Conservation (phyloP, 2,329 filamentous ascomycete species). For the Chalara sp. region DNA sequence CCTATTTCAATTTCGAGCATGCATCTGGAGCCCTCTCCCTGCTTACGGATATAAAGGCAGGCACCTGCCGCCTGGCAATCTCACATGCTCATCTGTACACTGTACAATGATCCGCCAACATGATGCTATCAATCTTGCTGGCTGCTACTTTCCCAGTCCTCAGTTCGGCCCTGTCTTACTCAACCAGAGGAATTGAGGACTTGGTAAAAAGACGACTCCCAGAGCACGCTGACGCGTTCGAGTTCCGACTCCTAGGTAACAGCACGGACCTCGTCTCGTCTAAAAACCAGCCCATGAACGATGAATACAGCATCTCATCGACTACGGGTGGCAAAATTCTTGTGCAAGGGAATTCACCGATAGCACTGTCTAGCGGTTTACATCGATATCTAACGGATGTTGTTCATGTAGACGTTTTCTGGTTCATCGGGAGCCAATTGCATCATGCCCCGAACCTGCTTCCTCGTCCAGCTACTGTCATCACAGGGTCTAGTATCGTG, state of each 20-base stretch:
- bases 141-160: neutral
- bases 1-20: too few relatives aligned
- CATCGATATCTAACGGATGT: conserved; percentile 35
- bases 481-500: conserved; percentile 34
- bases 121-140: neutral
- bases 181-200: conserved; percentile 12
- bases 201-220: conserved; percentile 16
- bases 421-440: conserved; percentile 38
- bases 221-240: conserved; percentile 12
- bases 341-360: conserved; percentile 28
- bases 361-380: conserved; percentile 30
- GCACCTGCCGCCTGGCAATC: too few relatives aligned
- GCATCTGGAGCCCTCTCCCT: too few relatives aligned
- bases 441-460: conserved; percentile 27
- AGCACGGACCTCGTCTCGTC: neutral
- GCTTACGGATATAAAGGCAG: neutral
- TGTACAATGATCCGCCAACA: neutral
- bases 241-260: conserved; percentile 11
- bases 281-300: conserved; percentile 5
- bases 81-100: too few relatives aligned
- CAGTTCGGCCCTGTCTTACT: neutral
- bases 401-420: conserved; percentile 38
- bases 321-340: conserved; percentile 21
- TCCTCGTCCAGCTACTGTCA: conserved; percentile 24
- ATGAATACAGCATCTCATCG: conserved; percentile 16